Conservation (phyloP, 2,329 filamentous ascomycete genomes). For the Fusarium foetens region DNA sequence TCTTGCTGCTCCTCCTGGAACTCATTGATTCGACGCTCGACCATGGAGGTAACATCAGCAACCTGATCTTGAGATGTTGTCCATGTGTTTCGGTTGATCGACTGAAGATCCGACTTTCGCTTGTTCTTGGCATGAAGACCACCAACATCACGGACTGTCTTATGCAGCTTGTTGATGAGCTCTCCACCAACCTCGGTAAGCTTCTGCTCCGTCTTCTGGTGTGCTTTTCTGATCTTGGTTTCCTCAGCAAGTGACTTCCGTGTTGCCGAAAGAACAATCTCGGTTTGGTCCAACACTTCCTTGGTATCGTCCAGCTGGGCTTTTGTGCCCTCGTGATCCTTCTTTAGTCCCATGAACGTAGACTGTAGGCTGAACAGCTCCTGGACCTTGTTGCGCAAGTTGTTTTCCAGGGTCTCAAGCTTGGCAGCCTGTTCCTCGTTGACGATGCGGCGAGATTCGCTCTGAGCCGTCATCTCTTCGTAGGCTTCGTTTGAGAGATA, state of each 20-base stretch:
- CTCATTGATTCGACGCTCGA: conserved; percentile 78
- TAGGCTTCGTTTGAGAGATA: conserved; percentile 90
- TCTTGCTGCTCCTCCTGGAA: conserved; percentile 79
- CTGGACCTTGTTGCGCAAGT: conserved; percentile 91
- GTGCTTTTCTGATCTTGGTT: conserved; percentile 80
- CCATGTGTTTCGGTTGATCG: conserved; percentile 83
- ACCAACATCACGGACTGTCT: conserved; percentile 82
- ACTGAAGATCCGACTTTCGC: conserved; percentile 85
- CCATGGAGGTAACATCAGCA: conserved; percentile 76
- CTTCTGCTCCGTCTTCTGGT: conserved; percentile 84
- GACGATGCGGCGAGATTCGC: conserved; percentile 89
- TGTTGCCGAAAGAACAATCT: conserved; percentile 82
- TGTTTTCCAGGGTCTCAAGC: conserved; percentile 90
- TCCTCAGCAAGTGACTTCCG: conserved; percentile 82
- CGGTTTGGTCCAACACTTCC: conserved; percentile 85
- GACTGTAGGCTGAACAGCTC: conserved; percentile 88
- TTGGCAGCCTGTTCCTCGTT: conserved; percentile 92
- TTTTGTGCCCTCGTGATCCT: conserved; percentile 84
- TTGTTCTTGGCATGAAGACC: conserved; percentile 87
- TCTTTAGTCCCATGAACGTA: conserved; percentile 87
- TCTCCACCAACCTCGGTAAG: conserved; percentile 78
- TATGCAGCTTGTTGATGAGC: conserved; percentile 80
- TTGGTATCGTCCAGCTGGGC: conserved; percentile 80
- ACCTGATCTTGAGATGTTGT: conserved; percentile 79
- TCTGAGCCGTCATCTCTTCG: conserved; percentile 91